Base-by-base conservation (phyloP, 768 basidiomycete species). In the Suillus tomentosus region DNA sequence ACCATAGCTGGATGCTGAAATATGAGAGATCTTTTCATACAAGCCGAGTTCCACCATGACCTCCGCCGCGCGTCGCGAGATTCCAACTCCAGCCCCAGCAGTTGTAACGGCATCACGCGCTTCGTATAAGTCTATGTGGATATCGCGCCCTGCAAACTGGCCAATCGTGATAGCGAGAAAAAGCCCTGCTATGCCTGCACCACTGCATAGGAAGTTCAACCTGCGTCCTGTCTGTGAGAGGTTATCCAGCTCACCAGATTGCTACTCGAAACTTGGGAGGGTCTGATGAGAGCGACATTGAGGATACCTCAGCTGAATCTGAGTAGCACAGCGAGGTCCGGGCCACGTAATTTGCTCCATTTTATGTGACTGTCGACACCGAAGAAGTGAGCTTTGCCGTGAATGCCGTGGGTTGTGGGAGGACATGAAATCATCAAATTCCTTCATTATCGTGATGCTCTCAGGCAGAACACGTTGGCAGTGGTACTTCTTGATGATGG, bases 111-210 rank as follows among this genome's bases (percentile, higher is more conserved):
- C 73, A 22, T 75, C 77, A 27, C 74, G 77, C 0, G 79, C 75
- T 70, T 84, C 82, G 67, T 82, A 84, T 3, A 83, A 67, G 61
- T 79, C 71, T 15, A 80, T 74, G 62, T 76, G 68, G 4, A 80
- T 67, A 67, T 77, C 65, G 7, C 71, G 65, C 3, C 72, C 48
- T 11, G 73, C 66, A 53, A 73, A 73, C 36, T 67, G 63, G 17
- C 69, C 72, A 17, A 79, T 69, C 15, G 74, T 68, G 34, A 72
- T 69, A 2, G 81, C 77, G 22, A 83, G 74, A 0, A 77, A 73
- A 19, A 83, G 69, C 13, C 81, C 80, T 39, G 77, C 78, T 61
- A 80, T 79, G 22, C 79, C 64, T 13, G 62, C 31, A 15, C 64
- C 64, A 24, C 64, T 65, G 54, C 24, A 17, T 22, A 55, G 15